These are phyloP conservation scores for Populus hybrid DNA, from an alignment of 441 rosid genomes.

Conservation along the genomic window DNA sequence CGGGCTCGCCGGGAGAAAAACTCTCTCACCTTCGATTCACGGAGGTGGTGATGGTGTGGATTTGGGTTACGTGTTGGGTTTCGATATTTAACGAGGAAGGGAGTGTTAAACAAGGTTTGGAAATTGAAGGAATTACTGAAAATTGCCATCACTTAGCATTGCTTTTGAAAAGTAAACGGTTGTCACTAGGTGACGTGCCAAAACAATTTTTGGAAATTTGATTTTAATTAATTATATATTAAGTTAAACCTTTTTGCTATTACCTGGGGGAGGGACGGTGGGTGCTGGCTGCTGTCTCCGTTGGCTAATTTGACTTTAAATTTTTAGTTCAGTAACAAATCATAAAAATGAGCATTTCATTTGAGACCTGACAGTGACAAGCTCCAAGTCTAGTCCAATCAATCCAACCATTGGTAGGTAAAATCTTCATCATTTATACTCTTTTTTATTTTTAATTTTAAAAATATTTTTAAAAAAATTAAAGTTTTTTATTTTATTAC, in stretches of 20 bases:
- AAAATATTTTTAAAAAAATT: no score
- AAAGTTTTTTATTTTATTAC: no score
- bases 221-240: no score
- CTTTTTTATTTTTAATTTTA: no score
- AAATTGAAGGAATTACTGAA: conserved; percentile 17
- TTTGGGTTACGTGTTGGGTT: conserved; percentile 11
- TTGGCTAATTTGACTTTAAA: not conserved
- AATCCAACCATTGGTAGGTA: no score
- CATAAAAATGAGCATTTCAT: not conserved
- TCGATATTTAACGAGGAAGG: conserved; percentile 17
- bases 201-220: not conserved
- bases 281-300: not conserved
- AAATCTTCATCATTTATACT: not conserved
- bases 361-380: not conserved
- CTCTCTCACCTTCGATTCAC: not conserved
- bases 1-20: not conserved
- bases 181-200: not conserved
- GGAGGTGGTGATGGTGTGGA: not conserved
- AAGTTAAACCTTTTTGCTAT: not conserved
- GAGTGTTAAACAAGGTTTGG: conserved; percentile 12
- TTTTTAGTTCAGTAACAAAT: not conserved
- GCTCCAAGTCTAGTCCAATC: not conserved
- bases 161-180: conserved; percentile 25
- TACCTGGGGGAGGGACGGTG: not conserved
- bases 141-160: conserved; percentile 1